A percentile compares a stretch with the other conserved stretches of the same genome.
phyloP scores from a whole-genome alignment of 1,284 basidiomycete species.

The Hemileia vastatrix region DNA sequence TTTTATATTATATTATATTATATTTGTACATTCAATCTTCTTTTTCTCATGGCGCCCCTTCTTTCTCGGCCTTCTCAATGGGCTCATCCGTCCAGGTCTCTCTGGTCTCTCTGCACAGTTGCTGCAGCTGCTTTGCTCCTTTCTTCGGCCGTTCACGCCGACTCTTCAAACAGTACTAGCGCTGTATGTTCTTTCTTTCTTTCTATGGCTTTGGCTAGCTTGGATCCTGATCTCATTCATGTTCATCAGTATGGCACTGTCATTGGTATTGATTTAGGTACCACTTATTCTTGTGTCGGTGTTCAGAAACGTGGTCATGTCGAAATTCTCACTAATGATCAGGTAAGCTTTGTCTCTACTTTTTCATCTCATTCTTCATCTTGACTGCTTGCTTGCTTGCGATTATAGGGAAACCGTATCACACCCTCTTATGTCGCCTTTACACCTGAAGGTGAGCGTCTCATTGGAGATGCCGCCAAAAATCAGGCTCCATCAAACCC shows the following conservation, averaged over 20 bases:
- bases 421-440: slow-evolving; percentile 79
- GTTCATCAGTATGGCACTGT: slow-evolving; percentile 34
- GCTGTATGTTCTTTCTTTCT: too few species aligned
- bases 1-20: too few species aligned
- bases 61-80: too few species aligned
- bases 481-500: slow-evolving; percentile 54
- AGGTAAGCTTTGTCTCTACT: slow-evolving; percentile 12
- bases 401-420: slow-evolving; percentile 85
- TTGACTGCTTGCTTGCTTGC: slow-evolving; percentile 19
- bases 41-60: too few species aligned
- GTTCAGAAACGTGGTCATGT: slow-evolving; percentile 86
- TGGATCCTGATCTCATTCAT: too few species aligned
- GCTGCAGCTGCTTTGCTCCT: too few species aligned
- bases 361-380: neutral
- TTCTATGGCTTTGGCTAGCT: too few species aligned
- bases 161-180: too few species aligned
- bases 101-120: too few species aligned
- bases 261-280: slow-evolving; percentile 52
- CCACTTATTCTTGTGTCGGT: slow-evolving; percentile 57
- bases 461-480: slow-evolving; percentile 57
- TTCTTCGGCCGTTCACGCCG: too few species aligned
- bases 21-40: too few species aligned
- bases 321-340: slow-evolving; percentile 85
- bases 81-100: too few species aligned
- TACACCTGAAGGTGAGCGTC: slow-evolving; percentile 71